Percentiles rank a stretch among this genome's conserved stretches.
Conservation (phyloP, 2,329 filamentous ascomycete species). For the Ophiostoma triangulosporum region DNA sequence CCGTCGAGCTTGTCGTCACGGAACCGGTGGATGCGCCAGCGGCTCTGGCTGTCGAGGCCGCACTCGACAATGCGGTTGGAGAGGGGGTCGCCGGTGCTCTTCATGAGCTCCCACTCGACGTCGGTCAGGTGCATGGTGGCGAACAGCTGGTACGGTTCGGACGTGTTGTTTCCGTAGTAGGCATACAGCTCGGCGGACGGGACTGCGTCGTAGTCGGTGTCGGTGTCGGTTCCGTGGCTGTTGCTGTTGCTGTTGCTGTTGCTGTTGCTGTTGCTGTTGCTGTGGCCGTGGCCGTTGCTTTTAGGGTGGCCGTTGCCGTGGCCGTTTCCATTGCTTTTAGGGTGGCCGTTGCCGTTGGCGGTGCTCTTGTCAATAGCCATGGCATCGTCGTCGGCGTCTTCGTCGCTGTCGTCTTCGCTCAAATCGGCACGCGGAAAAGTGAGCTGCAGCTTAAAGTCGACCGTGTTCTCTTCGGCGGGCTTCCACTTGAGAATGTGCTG, state of each 20-base stretch:
- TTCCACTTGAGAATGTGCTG: slow-evolving; percentile 97
- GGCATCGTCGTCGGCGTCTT: slow-evolving; percentile 50
- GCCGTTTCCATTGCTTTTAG: too few relatives aligned
- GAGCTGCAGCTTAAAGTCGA: slow-evolving; percentile 78
- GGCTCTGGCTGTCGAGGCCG: slow-evolving; percentile 57
- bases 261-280: neutral
- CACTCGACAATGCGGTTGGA: slow-evolving; percentile 85
- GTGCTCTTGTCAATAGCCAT: neutral
- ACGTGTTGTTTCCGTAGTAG: slow-evolving; percentile 45
- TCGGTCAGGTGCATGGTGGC: slow-evolving; percentile 55
- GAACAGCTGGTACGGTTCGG: slow-evolving; percentile 46
- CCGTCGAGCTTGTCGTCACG: slow-evolving; percentile 85
- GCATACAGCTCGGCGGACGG: slow-evolving; percentile 61
- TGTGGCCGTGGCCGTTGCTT: neutral
- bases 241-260: neutral
- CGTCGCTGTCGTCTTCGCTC: slow-evolving; percentile 35
- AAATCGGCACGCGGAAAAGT: slow-evolving; percentile 61
- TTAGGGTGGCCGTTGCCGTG: neutral
- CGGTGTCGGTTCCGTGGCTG: slow-evolving; percentile 33
- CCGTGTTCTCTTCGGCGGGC: slow-evolving; percentile 83
- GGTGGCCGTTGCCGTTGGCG: neutral
- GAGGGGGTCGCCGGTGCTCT: slow-evolving; percentile 58
- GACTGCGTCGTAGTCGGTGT: slow-evolving; percentile 67
- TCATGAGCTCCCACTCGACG: slow-evolving; percentile 73
- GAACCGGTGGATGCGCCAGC: slow-evolving; percentile 82